phyloP scores from a whole-genome alignment of 805 yeast genomes.

The Lipomyces sp. region DNA sequence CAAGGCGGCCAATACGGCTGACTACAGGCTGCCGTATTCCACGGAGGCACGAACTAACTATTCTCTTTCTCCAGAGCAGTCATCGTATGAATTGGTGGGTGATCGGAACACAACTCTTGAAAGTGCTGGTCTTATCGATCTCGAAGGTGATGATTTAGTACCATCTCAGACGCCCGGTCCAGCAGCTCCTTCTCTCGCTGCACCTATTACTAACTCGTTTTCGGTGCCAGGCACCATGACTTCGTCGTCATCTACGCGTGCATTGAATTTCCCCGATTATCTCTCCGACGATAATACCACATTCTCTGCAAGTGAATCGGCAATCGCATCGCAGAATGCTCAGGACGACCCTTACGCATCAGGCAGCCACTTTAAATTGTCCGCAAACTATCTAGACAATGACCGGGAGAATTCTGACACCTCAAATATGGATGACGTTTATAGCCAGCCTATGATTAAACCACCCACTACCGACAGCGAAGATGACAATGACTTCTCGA shows the following conservation, averaged over 20 bases:
- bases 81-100: conserved; percentile 6
- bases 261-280: neutral
- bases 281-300: neutral
- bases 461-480: conserved; percentile 1
- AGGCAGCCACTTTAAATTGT: neutral
- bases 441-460: neutral
- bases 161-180: conserved; percentile 1
- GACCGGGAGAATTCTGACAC: neutral
- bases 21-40: neutral
- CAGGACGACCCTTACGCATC: neutral
- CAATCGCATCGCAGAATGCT: neutral
- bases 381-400: conserved; percentile 27
- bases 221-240: conserved; percentile 9
- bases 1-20: neutral
- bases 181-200: conserved; percentile 10
- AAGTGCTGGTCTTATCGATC: conserved; percentile 26
- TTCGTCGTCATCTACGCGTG: neutral
- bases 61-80: conserved; percentile 2
- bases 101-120: conserved; percentile 9
- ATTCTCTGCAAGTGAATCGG: neutral
- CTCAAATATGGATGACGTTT: neutral
- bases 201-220: conserved; percentile 4
- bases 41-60: neutral
- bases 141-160: conserved; percentile 21
- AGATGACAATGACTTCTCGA: conserved; percentile 22